A percentile compares a stretch with the other conserved stretches of the same genome.
Evolutionary conservation across 306 rosid genomes (phyloP).

Genomic region (Prunus mongolica): DNA sequence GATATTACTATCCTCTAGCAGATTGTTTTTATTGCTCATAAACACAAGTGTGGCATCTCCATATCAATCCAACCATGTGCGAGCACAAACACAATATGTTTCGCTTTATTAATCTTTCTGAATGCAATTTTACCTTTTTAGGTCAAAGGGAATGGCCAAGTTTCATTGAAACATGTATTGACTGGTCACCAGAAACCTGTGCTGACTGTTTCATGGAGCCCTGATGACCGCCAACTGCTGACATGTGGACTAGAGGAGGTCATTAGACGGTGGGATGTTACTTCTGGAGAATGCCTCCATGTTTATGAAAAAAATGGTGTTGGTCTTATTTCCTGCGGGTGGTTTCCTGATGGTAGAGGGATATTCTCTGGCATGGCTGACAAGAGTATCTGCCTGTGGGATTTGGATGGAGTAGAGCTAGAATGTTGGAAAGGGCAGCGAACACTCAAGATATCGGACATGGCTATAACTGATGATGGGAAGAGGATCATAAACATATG

Average conservation of each 20-base stretch:
- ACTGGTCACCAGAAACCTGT: constrained; percentile 62
- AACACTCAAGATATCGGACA: constrained; percentile 55
- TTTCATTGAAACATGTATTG: constrained; percentile 50
- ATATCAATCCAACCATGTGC: too few relatives aligned
- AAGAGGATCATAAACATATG: constrained; percentile 50
- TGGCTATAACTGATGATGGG: constrained; percentile 49
- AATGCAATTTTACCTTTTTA: neutral
- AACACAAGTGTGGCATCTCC: too few relatives aligned
- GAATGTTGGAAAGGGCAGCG: constrained; percentile 55
- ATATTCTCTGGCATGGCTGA: constrained; percentile 55
- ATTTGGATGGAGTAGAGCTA: constrained; percentile 58
- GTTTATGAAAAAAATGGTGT: constrained; percentile 49
- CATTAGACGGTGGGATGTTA: constrained; percentile 65
- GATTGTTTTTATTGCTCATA: too few relatives aligned
- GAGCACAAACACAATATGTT: too few relatives aligned
- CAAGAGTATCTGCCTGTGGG: constrained; percentile 68
- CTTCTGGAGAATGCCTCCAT: constrained; percentile 52
- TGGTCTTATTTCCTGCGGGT: constrained; percentile 54
- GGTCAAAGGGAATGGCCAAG: constrained; percentile 42
- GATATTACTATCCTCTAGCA: too few relatives aligned
- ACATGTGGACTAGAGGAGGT: constrained; percentile 65
- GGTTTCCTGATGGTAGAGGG: constrained; percentile 59
- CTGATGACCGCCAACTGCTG: constrained; percentile 55
- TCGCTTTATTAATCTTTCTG: too few relatives aligned
- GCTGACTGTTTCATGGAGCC: constrained; percentile 65